These are phyloP conservation scores for Phytophthora fragariae DNA, from an alignment of 352 stramenopile species.

Conservation along the genomic window DNA sequence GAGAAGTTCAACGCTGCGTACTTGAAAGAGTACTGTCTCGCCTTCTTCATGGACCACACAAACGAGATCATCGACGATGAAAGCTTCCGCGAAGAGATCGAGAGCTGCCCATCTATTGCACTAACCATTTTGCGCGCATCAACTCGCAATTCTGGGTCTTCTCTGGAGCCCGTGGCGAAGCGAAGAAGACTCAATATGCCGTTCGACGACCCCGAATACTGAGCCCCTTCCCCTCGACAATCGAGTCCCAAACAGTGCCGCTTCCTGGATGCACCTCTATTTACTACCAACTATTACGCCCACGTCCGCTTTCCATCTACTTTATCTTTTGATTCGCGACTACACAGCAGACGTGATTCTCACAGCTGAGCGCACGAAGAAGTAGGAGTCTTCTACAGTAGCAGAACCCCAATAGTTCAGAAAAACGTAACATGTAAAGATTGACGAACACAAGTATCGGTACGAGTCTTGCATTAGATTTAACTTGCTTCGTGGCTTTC, in stretches of 20 bases:
- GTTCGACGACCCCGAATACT: slow-evolving; percentile 79
- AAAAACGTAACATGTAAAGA: slow-evolving; percentile 39
- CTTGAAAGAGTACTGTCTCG: slow-evolving; percentile 85
- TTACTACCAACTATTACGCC: slow-evolving; percentile 40
- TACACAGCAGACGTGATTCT: slow-evolving; percentile 6
- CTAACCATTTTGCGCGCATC: slow-evolving; percentile 80
- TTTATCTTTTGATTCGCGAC: slow-evolving; percentile 21
- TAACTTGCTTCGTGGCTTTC: slow-evolving; percentile 58
- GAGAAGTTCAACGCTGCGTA: slow-evolving; percentile 88
- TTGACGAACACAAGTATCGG: slow-evolving; percentile 14
- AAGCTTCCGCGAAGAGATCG: slow-evolving; percentile 84
- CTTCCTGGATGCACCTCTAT: slow-evolving; percentile 40
- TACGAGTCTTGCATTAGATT: too few relatives aligned
- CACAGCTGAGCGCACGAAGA: slow-evolving; percentile 19
- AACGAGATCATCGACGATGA: slow-evolving; percentile 85
- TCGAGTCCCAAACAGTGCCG: slow-evolving; percentile 10
- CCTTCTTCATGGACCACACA: slow-evolving; percentile 80
- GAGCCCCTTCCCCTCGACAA: slow-evolving; percentile 17
- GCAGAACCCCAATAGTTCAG: slow-evolving; percentile 16
- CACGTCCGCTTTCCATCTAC: slow-evolving; percentile 20
- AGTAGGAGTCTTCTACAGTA: neutral
- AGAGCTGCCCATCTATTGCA: slow-evolving; percentile 78
- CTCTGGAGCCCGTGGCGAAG: slow-evolving; percentile 61
- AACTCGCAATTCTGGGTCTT: slow-evolving; percentile 38
- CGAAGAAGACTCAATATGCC: slow-evolving; percentile 85